Evolutionary conservation across 768 basidiomycete species (phyloP), one percentile per base, ranked within the genome.

Genomic region (Podaxis pistillaris): DNA sequence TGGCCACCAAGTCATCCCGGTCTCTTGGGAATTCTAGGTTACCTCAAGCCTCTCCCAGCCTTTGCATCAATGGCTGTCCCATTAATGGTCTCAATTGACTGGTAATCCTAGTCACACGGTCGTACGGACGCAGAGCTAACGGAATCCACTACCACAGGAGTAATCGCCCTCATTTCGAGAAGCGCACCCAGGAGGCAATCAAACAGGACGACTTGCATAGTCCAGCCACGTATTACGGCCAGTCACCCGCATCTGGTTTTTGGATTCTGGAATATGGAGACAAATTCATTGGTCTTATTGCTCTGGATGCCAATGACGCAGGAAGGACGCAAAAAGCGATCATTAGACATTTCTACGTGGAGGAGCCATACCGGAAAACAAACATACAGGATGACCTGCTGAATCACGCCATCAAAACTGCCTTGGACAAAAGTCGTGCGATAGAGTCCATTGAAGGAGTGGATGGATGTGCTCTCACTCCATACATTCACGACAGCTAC

Each of bases 341-440:
- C 17, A 86, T 93, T 66, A 86, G 90, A 33, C 91, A 93, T 70
- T 87, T 92, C 72, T 87, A 84, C 67, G 82, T 90, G 26, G 87
- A 90, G 44, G 87, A 87, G 65, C 76, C 75, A 15, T 93, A 84
- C 67, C 83, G 89, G 55, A 66, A 67, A 7, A 74, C 82, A 24
- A 77, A 77, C 12, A 78, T 90, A 47, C 89, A 92, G 69, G 74
- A 83, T 17, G 91, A 93, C 69, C 70, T 93, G 30, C 75, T 93
- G 7, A 69, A 76, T n/a, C 79, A 85, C 68, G 89, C 87, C 0
- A 69, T 86, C 26, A 71, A 76, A 36, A 79, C 82, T 59, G 83
- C 85, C n/a, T 91, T 93, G 70, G 70, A 76, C 12, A 68, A 73
- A 8, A 73, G 79, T 58, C 54, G 70, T 9, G 72, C 69, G 17